A percentile compares a stretch with the other conserved stretches of the same genome.
phyloP scores from a whole-genome alignment of 2,329 filamentous ascomycete species.

The Penicillium olsonii region DNA sequence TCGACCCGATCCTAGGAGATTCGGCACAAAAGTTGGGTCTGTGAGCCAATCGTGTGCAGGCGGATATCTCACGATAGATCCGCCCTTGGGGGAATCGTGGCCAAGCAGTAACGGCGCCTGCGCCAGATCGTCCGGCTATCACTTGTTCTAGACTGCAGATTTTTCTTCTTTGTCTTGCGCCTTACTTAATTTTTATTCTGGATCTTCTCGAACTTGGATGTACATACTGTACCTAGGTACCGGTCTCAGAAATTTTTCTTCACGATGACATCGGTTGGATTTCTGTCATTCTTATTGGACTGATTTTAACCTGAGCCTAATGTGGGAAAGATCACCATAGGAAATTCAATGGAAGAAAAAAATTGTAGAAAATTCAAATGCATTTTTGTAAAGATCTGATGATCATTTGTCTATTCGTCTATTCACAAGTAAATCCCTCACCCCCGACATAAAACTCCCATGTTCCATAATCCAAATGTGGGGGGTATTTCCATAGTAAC shows the following conservation, averaged over 20 bases:
- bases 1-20: not conserved
- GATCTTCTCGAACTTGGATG: too few species aligned
- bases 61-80: constrained; percentile 1
- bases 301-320: too few species aligned
- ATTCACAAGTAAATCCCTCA: constrained; percentile 4
- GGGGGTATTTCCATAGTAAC: constrained; percentile 4
- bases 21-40: not conserved
- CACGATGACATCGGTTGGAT: too few species aligned
- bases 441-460: constrained; percentile 3
- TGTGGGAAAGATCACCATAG: too few species aligned
- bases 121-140: constrained; percentile 11
- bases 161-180: not conserved
- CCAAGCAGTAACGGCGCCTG: not conserved
- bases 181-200: too few species aligned
- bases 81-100: not conserved
- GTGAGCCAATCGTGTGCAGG: not conserved
- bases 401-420: constrained; percentile 8
- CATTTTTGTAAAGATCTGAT: constrained; percentile 5
- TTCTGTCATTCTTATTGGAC: too few species aligned
- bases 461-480: constrained; percentile 1
- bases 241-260: too few species aligned
- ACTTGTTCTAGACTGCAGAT: constrained; percentile 18
- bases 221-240: too few species aligned
- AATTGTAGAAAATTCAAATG: too few species aligned
- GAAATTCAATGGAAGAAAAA: too few species aligned